phyloP scores from a whole-genome alignment of 2,329 filamentous ascomycete genomes.

The Monilinia vaccinii-corymbosi region DNA sequence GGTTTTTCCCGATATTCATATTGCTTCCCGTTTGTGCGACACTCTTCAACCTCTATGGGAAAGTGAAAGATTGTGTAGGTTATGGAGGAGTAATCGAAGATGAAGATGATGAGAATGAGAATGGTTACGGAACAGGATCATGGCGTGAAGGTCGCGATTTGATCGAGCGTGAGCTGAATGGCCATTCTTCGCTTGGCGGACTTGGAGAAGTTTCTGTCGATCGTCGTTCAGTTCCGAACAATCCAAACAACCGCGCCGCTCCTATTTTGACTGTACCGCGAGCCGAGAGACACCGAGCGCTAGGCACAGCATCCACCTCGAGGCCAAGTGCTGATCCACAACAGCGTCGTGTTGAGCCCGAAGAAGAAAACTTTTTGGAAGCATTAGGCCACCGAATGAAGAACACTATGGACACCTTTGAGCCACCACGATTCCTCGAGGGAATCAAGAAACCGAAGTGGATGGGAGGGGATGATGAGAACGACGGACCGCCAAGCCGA shows the following conservation, averaged over 20 bases:
- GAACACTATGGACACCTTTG: slow-evolving; percentile 82
- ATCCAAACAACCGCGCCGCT: slow-evolving; percentile 22
- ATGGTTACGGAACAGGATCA: slow-evolving; percentile 64
- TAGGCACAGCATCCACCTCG: slow-evolving; percentile 26
- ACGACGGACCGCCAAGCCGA: slow-evolving; percentile 25
- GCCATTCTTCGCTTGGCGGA: slow-evolving; percentile 46
- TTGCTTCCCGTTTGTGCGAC: slow-evolving; percentile 78
- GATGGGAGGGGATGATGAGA: slow-evolving; percentile 56
- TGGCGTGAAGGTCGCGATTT: slow-evolving; percentile 90
- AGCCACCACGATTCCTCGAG: slow-evolving; percentile 73
- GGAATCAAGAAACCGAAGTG: slow-evolving; percentile 70
- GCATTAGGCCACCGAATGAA: slow-evolving; percentile 76
- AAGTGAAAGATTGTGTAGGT: slow-evolving; percentile 63
- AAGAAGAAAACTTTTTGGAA: slow-evolving; percentile 75
- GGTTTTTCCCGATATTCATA: slow-evolving; percentile 81
- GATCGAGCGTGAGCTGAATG: slow-evolving; percentile 76
- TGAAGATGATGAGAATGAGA: slow-evolving; percentile 54
- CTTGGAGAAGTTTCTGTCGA: slow-evolving; percentile 23
- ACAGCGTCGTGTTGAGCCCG: slow-evolving; percentile 40
- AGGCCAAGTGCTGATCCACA: slow-evolving; percentile 19
- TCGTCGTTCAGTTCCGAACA: slow-evolving; percentile 22
- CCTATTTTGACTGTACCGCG: slow-evolving; percentile 24
- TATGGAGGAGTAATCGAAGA: slow-evolving; percentile 72
- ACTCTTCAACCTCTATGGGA: slow-evolving; percentile 82
- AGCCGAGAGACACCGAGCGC: slow-evolving; percentile 26